Evolutionary conservation across 2,329 filamentous ascomycete species (phyloP).

Genomic region (Blastomyces emzantsi): DNA sequence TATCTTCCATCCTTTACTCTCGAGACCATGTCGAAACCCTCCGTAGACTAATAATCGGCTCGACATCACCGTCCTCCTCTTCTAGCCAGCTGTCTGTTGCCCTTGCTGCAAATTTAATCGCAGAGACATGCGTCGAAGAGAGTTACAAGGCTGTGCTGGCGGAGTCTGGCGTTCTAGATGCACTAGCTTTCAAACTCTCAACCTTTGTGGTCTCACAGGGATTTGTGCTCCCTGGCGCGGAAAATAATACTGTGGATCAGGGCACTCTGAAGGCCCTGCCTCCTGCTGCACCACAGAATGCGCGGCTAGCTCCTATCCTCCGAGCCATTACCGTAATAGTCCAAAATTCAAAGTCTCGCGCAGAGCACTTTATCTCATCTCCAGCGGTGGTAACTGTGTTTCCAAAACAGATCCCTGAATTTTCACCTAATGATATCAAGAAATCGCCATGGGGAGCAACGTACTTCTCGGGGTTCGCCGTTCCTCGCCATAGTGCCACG

Average conservation of each 20-base stretch:
- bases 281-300: conserved; percentile 48
- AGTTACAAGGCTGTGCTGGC: conserved; percentile 62
- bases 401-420: conserved; percentile 46
- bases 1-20: conserved; percentile 59
- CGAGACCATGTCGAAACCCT: conserved; percentile 54
- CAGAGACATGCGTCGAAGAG: conserved; percentile 60
- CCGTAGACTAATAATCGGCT: conserved; percentile 54
- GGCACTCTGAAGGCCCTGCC: conserved; percentile 52
- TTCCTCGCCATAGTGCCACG: conserved; percentile 37
- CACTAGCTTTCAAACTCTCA: conserved; percentile 64
- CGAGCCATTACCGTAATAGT: conserved; percentile 71
- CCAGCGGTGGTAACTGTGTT: conserved; percentile 62
- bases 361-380: conserved; percentile 60
- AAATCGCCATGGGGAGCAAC: conserved; percentile 45
- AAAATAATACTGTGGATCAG: conserved; percentile 46
- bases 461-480: conserved; percentile 45
- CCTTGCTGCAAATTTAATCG: conserved; percentile 41
- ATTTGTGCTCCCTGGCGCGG: conserved; percentile 58
- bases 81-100: conserved; percentile 44
- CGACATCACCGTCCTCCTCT: conserved; percentile 37
- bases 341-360: conserved; percentile 67
- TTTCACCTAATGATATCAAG: conserved; percentile 42
- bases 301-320: conserved; percentile 60
- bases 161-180: conserved; percentile 65
- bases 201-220: conserved; percentile 60